Evolutionary conservation across 257 asterid genomes (phyloP), one percentile per base, ranked within the genome.

Genomic region (Lavandula angustifolia): DNA sequence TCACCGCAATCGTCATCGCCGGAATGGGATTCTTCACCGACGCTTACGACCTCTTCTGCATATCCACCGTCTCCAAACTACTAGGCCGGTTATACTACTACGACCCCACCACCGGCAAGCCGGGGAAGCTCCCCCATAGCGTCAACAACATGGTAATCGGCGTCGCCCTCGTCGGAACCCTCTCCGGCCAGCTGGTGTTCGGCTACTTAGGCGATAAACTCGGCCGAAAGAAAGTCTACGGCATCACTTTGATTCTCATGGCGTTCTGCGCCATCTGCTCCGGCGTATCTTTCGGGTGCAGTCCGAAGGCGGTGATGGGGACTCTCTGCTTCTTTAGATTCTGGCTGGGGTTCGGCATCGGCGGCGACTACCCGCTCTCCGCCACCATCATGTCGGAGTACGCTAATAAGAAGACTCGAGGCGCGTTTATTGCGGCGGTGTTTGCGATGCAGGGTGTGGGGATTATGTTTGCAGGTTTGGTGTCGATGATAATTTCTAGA

Each of bases 361-460:
- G n/a, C n/a, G n/a, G n/a, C n/a, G n/a, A n/a, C n/a, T n/a, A n/a
- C n/a, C n/a, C n/a, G n/a, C n/a, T n/a, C n/a, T n/a, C n/a, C n/a
- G n/a, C n/a, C n/a, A n/a, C n/a, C n/a, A n/a, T n/a, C n/a, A n/a
- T n/a, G n/a, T n/a, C n/a, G n/a, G n/a, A n/a, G n/a, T n/a, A n/a
- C n/a, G n/a, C n/a, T n/a, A n/a, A n/a, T n/a, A n/a, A n/a, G n/a
- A n/a, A n/a, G n/a, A n/a, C n/a, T n/a, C n/a, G n/a, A n/a, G 58
- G 74, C 0, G 74, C 68, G 3, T 50, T 70, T 5, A 46, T 70
- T 3, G 75, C 75, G 1, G 75, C 70, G 0, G 75, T 70, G 3
- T 62, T 71, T 7, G 75, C 75, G 5, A 71, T 71, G 76, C 76
- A 71, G 51, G 71, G 70, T 1, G 52, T 69, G 18, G 74, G 74